A percentile compares a stretch with the other conserved stretches of the same genome.
Evolutionary conservation across 139 green algal genomes (phyloP).

Genomic region (Chlamydomonas sphaeroides): DNA sequence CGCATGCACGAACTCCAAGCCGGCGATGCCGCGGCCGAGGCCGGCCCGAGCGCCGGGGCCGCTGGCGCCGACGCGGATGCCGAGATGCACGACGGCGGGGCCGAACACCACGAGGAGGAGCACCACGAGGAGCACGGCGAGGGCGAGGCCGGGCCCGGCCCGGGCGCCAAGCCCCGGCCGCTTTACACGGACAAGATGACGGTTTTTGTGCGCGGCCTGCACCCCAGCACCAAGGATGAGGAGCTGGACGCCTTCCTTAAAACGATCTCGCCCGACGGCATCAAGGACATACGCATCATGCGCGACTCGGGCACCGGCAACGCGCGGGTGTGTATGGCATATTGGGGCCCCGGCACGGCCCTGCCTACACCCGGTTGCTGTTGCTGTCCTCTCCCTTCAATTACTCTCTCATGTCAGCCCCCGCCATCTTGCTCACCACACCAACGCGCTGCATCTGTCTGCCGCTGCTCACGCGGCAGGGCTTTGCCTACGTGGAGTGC

Average conservation of each 20-base stretch:
- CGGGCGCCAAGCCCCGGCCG: background rate
- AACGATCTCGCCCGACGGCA: conserved; percentile 26
- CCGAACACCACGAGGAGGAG: background rate
- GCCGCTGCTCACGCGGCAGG: too few relatives aligned
- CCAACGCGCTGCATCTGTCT: too few relatives aligned
- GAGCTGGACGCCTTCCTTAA: conserved; percentile 68
- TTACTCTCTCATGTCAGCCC: too few relatives aligned
- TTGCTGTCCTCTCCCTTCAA: too few relatives aligned
- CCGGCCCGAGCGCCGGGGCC: background rate
- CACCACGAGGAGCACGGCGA: background rate
- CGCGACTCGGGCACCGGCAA: too few relatives aligned
- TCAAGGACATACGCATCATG: conserved; percentile 67
- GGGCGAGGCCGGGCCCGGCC: background rate
- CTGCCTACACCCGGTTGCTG: too few relatives aligned
- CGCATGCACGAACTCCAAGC: background rate
- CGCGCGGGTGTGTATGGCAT: too few relatives aligned
- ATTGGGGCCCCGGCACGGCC: too few relatives aligned
- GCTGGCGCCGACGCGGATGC: background rate
- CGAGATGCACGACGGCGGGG: background rate
- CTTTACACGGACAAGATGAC: conserved; percentile 58
- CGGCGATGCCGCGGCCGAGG: background rate
- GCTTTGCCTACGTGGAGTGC: conserved; percentile 90
- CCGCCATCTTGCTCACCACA: too few relatives aligned
- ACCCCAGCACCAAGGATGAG: conserved; percentile 44
- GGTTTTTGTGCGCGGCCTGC: conserved; percentile 56